phyloP scores from a whole-genome alignment of 1,284 basidiomycete genomes.

The Ganoderma boninense region DNA sequence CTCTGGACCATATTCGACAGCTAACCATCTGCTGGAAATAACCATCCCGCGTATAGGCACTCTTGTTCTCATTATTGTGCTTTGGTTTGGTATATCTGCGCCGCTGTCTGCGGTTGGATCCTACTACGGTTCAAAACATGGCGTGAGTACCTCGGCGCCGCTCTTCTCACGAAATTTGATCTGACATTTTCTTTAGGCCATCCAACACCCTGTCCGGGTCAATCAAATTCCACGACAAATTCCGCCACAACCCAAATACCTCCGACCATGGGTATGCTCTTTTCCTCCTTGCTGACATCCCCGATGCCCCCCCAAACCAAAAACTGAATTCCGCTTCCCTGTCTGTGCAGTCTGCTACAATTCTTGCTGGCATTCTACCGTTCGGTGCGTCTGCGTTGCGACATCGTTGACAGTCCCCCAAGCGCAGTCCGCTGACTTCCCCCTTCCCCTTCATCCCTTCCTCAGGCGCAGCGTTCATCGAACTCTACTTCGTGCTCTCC shows the following conservation, averaged over 20 bases:
- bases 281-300: background rate
- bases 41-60: conserved; percentile 61
- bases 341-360: conserved; percentile 68
- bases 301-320: background rate
- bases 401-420: too few relatives aligned
- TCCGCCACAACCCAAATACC: conserved; percentile 85
- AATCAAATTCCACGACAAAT: conserved; percentile 95
- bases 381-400: conserved; percentile 67
- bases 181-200: conserved; percentile 52
- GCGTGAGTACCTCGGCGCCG: conserved; percentile 59
- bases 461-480: conserved; percentile 91
- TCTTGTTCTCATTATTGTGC: conserved; percentile 85
- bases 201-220: conserved; percentile 86
- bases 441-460: conserved; percentile 5
- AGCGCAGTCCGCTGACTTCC: background rate
- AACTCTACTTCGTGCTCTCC: conserved; percentile 94
- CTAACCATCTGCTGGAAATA: background rate
- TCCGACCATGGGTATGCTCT: conserved; percentile 73
- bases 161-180: background rate
- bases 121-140: conserved; percentile 87
- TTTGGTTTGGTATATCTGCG: conserved; percentile 98
- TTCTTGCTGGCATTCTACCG: conserved; percentile 92
- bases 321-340: background rate
- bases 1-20: background rate
- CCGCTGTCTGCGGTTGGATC: conserved; percentile 81